Evolutionary conservation across 495 filamentous ascomycete genomes (phyloP), one percentile per base, ranked within the genome.

Genomic region (Copromyces sp.): DNA sequence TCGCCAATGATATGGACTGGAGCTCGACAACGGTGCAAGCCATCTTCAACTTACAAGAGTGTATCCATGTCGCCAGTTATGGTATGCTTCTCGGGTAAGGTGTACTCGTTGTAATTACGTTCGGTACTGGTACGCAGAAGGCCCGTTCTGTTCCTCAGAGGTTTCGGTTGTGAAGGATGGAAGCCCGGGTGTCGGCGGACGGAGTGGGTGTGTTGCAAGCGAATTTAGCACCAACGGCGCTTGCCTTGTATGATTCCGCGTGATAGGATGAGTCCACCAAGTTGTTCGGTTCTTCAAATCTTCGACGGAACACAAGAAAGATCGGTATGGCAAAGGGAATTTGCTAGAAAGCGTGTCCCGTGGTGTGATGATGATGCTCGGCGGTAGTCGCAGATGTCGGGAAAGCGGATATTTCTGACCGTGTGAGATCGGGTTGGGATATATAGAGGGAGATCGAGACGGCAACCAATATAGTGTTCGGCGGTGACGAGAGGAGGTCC

Each of bases 31-130:
- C 53, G 3, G 12, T 17, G 29, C 53, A 65, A 65, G 53, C 14
- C 53, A 16, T 35, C 53, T 65, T 68, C 12, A 20, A 85, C 92
- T 86, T 87, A 94, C 92, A 94, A 84, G 79, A 94, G 82, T 20
- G 92, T 95, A 80, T 95, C 92, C 92, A 95, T 94, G 68, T 32
- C 75, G 39, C 17, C 39, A 8, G n/a, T 24, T 17, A 20, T 29
- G 3, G 20, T 45, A 37, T 73, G 32, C 29, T 37, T 65, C n/a
- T 3, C 53, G 42, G 61, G 29, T 38, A 35, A 0, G n/a, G 24
- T 38, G 11, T 69, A 41, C 32, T 45, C 17, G 14, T 41, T 35
- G 53, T 17, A 9, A 9, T 65, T 32, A 35, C 37, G 29, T 65
- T 65, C 14, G 53, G 32, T 65, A 8, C 29, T 9, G 29, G 53